Percentiles rank a stretch among this genome's conserved stretches.
These are phyloP conservation scores for Papiliotrema laurentii DNA, from an alignment of 1,284 basidiomycete species.

Conservation along the genomic window DNA sequence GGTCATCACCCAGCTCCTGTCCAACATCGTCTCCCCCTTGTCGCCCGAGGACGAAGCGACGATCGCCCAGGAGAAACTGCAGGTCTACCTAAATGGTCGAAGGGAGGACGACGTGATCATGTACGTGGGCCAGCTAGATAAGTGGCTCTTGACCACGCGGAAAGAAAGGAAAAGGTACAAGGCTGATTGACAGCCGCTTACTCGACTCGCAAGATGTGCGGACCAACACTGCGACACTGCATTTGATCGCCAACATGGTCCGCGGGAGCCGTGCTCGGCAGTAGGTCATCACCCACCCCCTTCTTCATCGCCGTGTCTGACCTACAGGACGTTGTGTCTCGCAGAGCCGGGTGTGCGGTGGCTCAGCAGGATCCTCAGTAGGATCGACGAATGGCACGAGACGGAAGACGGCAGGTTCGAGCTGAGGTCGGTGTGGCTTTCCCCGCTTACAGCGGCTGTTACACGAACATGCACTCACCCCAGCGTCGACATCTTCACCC, in stretches of 20 bases:
- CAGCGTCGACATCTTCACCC: slow-evolving; percentile 50
- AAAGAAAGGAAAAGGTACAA: too few species aligned
- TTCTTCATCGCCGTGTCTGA: slow-evolving; percentile 3
- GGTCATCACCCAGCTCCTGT: slow-evolving; percentile 36
- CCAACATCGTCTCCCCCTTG: slow-evolving; percentile 41
- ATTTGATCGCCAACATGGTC: slow-evolving; percentile 68
- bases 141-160: too few species aligned
- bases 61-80: slow-evolving; percentile 15
- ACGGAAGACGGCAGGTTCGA: slow-evolving; percentile 66
- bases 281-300: slow-evolving; percentile 51
- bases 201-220: slow-evolving; percentile 62
- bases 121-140: too few species aligned
- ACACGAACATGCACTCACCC: neutral
- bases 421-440: slow-evolving; percentile 55
- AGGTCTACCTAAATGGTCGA: slow-evolving; percentile 29
- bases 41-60: slow-evolving; percentile 8
- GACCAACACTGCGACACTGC: slow-evolving; percentile 60
- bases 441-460: neutral
- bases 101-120: slow-evolving; percentile 57
- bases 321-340: slow-evolving; percentile 14
- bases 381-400: slow-evolving; percentile 63
- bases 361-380: slow-evolving; percentile 50
- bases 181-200: slow-evolving; percentile 56
- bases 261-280: slow-evolving; percentile 55
- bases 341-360: slow-evolving; percentile 20